Evolutionary conservation across 257 asterid species (phyloP).

Genomic region (Ligustrum vulgare): DNA sequence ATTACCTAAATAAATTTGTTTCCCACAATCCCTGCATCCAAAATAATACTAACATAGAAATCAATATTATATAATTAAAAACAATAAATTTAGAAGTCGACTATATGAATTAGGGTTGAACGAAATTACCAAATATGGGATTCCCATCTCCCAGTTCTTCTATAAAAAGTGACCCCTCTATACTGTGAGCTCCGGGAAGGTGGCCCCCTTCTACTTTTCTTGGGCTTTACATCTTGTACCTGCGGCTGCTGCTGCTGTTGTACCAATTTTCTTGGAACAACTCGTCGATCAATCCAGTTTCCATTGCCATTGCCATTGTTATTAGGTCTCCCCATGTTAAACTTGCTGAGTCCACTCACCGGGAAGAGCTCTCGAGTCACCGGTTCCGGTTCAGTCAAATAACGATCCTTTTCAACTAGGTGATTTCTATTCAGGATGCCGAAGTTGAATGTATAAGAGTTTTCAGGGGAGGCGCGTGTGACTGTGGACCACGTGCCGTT

Average conservation of each 20-base stretch:
- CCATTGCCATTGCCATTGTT: background rate
- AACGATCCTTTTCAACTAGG: constrained; percentile 12
- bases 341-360: constrained; percentile 35
- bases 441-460: constrained; percentile 45
- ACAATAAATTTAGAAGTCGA: background rate
- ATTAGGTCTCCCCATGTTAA: constrained; percentile 22
- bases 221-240: constrained; percentile 38
- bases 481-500: constrained; percentile 18
- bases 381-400: constrained; percentile 27
- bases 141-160: constrained; percentile 78
- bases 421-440: constrained; percentile 32
- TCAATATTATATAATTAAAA: background rate
- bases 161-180: constrained; percentile 69
- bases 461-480: constrained; percentile 35
- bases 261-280: background rate
- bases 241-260: constrained; percentile 29
- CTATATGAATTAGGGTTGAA: too few relatives aligned
- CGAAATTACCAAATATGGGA: constrained; percentile 60
- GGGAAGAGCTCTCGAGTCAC: constrained; percentile 71
- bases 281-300: constrained; percentile 17
- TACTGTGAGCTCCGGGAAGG: constrained; percentile 67
- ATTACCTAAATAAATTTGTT: constrained; percentile 70
- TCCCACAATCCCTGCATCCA: constrained; percentile 67
- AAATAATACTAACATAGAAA: constrained; percentile 1
- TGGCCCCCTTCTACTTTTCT: constrained; percentile 65